Evolutionary conservation across 768 basidiomycete genomes (phyloP).

Genomic region (Podaxis sp.): DNA sequence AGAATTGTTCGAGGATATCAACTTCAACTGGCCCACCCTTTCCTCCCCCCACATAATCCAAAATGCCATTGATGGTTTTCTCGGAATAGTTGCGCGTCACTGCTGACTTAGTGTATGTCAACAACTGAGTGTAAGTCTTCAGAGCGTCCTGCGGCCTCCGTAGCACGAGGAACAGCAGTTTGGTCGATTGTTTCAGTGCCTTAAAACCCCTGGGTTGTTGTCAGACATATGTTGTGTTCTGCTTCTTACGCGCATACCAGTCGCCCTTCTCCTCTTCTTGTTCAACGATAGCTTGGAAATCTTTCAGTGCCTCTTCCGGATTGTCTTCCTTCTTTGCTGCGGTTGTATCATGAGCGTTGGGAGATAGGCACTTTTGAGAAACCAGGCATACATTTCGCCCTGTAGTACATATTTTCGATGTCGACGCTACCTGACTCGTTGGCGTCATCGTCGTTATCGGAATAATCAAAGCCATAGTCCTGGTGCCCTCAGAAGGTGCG

Average conservation of each 20-base stretch:
- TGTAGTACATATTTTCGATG: slow-evolving; percentile 98
- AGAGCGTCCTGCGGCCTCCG: slow-evolving; percentile 83
- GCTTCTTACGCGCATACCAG: slow-evolving; percentile 55
- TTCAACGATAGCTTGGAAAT: slow-evolving; percentile 85
- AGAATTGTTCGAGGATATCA: slow-evolving; percentile 90
- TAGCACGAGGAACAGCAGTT: slow-evolving; percentile 80
- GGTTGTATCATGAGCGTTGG: slow-evolving; percentile 7
- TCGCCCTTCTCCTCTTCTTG: slow-evolving; percentile 92
- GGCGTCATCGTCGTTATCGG: slow-evolving; percentile 83
- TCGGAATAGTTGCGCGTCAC: slow-evolving; percentile 96
- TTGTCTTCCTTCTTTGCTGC: slow-evolving; percentile 92
- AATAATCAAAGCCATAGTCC: slow-evolving; percentile 98
- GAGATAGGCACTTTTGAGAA: not conserved
- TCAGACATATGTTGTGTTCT: not conserved
- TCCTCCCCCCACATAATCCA: slow-evolving; percentile 95
- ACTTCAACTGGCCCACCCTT: slow-evolving; percentile 79
- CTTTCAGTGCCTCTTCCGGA: slow-evolving; percentile 87
- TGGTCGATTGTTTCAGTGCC: slow-evolving; percentile 95
- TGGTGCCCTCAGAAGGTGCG: slow-evolving; percentile 27
- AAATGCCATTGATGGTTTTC: slow-evolving; percentile 96
- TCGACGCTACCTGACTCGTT: slow-evolving; percentile 81
- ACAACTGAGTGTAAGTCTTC: slow-evolving; percentile 77
- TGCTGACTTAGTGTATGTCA: slow-evolving; percentile 93
- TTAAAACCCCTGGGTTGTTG: slow-evolving; percentile 85
- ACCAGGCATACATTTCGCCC: slow-evolving; percentile 78